These are phyloP conservation scores for Tylopilus sp. DNA, from an alignment of 768 basidiomycete genomes.

Conservation along the genomic window DNA sequence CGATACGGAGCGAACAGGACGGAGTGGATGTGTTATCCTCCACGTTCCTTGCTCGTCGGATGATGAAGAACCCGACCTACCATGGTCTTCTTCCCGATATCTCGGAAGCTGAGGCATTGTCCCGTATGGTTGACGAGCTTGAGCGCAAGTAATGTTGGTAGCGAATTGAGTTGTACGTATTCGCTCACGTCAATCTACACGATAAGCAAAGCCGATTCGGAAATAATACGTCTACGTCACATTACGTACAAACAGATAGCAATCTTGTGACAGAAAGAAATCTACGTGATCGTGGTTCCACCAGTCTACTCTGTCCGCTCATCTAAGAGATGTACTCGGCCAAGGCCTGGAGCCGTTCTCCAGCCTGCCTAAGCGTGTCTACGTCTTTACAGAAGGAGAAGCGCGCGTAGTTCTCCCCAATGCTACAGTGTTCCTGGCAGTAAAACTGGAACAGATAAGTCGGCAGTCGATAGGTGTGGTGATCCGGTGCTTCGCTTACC, in stretches of 20 bases:
- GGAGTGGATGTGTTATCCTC: constrained; percentile 75
- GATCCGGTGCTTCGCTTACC: constrained; percentile 42
- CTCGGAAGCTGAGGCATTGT: constrained; percentile 54
- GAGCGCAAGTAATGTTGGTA: constrained; percentile 16
- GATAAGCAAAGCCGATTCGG: no score
- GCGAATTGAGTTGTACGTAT: no score
- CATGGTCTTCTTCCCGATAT: constrained; percentile 54
- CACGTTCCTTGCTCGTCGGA: constrained; percentile 72
- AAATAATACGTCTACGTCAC: no score
- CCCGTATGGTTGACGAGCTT: constrained; percentile 62
- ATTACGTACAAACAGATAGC: no score
- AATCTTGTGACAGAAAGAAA: neutral
- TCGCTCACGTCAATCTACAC: no score
- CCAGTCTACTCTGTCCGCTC: neutral
- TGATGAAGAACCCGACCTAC: constrained; percentile 79
- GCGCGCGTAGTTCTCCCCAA: constrained; percentile 83
- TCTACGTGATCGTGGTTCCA: neutral
- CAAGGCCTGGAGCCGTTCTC: constrained; percentile 73
- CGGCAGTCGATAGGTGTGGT: neutral
- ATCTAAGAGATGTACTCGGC: constrained; percentile 52
- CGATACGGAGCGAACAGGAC: constrained; percentile 55
- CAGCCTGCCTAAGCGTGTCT: constrained; percentile 79
- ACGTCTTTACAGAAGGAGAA: constrained; percentile 97
- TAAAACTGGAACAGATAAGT: constrained; percentile 64
- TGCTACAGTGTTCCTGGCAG: constrained; percentile 77